Evolutionary conservation across 2,329 filamentous ascomycete species (phyloP), one percentile per base, ranked within the genome.

Genomic region (Westerdykella aurantiaca): DNA sequence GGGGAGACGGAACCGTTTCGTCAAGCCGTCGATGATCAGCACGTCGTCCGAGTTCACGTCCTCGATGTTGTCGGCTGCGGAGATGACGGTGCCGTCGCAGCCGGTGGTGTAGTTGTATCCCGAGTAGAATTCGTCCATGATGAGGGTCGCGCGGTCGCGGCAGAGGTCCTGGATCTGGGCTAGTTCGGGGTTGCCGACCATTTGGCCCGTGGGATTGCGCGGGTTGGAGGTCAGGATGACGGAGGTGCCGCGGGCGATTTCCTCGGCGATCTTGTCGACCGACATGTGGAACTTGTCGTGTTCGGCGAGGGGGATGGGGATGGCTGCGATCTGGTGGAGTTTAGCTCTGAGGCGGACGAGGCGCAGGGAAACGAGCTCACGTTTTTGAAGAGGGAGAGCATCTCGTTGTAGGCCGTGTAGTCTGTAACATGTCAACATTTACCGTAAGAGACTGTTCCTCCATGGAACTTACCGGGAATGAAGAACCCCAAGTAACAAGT

Each of bases 401-500:
- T 96, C 74, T 96, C 90, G 63, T 94, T 95, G 75, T 97, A 97
- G 2, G 91, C 91, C 3, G 90, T 95, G 72, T 96, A 96, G 68
- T 96, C 65, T 69, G 5, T 49, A 55, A 25, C 61, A 64, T 25
- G 38, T 62, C 31, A 60, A 47, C 38, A 21, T 23, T 25, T 18
- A 13, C 5, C 25, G 25, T 5, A 2, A 9, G 25, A 29, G 7
- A 29, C 3, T 7, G 3, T 6, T 16, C 13, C 35, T 11, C 10
- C 41, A 22, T 9, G 7, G 6, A 12, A 49, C 55, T 34, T 48
- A 63, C 60, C 86, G 37, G 88, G 88, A 63, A 95, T 87, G 70
- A 95, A 95, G 78, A 96, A 96, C 34, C 85, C 88, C 50, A 96
- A 76, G 63, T 95, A 95, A 43, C 89, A 84, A 67, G 95, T 95